Evolutionary conservation across 129 eudicot species (phyloP).

Genomic region (Pseudognaphalium luteoalbum): DNA sequence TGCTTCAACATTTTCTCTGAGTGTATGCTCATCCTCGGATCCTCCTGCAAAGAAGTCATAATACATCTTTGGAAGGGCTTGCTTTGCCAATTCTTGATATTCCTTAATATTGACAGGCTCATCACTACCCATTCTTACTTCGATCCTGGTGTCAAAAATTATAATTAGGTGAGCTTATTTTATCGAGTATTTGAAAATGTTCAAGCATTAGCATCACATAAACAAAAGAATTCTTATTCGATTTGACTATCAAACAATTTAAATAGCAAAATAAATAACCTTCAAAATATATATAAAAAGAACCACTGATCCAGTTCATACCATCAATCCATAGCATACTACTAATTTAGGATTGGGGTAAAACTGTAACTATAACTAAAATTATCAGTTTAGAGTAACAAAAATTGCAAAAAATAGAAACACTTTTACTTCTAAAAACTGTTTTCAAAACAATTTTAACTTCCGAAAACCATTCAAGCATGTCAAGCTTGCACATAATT

Average conservation of each 20-base stretch:
- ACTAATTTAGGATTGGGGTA: no score
- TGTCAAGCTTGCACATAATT: not conserved
- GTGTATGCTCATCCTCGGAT: constrained; percentile 84
- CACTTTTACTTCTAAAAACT: not conserved
- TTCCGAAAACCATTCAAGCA: not conserved
- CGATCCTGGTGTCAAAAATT: constrained; percentile 23
- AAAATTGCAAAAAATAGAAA: not conserved
- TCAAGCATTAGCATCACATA: not conserved
- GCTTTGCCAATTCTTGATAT: constrained; percentile 66
- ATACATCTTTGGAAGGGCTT: constrained; percentile 77
- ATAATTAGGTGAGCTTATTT: constrained; percentile 1
- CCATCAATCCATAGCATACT: no score
- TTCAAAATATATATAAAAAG: not conserved
- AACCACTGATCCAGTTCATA: no score
- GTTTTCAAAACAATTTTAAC: not conserved
- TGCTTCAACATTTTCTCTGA: constrained; percentile 60
- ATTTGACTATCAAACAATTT: not conserved
- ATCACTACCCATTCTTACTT: constrained; percentile 29
- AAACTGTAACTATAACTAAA: no score
- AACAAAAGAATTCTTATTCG: not conserved
- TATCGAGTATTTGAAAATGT: not conserved
- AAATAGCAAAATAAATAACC: not conserved
- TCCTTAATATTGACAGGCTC: constrained; percentile 72
- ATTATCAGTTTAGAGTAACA: no score
- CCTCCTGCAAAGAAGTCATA: constrained; percentile 77